A percentile compares a stretch with the other conserved stretches of the same genome.
Evolutionary conservation across 805 yeast species (phyloP).

Genomic region (Metschnikowia arizonensis): DNA sequence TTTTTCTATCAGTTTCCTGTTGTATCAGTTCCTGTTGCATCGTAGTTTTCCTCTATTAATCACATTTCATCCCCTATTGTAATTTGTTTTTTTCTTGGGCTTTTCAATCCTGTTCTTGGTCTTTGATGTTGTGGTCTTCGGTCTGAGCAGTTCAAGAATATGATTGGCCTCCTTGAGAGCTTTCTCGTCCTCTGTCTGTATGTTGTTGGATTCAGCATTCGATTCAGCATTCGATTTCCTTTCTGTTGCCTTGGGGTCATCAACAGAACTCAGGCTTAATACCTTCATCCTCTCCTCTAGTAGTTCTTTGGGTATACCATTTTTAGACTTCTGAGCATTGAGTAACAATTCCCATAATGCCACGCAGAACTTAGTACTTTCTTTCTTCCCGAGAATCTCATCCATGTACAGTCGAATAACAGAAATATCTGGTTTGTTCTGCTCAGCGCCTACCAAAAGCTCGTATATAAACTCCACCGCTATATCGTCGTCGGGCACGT

Average conservation of each 20-base stretch:
- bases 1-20: too few relatives aligned
- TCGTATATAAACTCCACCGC: constrained; percentile 44
- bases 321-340: constrained; percentile 40
- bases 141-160: constrained; percentile 9
- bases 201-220: not conserved
- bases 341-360: constrained; percentile 43
- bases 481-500: constrained; percentile 51
- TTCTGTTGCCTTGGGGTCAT: constrained; percentile 11
- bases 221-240: not conserved
- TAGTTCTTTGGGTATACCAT: constrained; percentile 43
- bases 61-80: constrained; percentile 26
- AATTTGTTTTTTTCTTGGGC: constrained; percentile 21
- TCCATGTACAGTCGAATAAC: constrained; percentile 40
- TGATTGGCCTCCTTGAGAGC: constrained; percentile 9
- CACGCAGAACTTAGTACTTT: constrained; percentile 36
- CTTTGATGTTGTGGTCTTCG: not conserved
- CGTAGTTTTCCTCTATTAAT: too few relatives aligned
- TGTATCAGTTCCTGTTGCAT: too few relatives aligned
- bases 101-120: constrained; percentile 5
- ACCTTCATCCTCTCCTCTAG: constrained; percentile 19
- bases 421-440: constrained; percentile 33
- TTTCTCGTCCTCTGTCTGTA: constrained; percentile 5
- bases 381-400: constrained; percentile 44
- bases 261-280: not conserved
- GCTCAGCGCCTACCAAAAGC: constrained; percentile 30